Conservation (phyloP, 1,139 yeast genomes). For the Pichia terricola region DNA sequence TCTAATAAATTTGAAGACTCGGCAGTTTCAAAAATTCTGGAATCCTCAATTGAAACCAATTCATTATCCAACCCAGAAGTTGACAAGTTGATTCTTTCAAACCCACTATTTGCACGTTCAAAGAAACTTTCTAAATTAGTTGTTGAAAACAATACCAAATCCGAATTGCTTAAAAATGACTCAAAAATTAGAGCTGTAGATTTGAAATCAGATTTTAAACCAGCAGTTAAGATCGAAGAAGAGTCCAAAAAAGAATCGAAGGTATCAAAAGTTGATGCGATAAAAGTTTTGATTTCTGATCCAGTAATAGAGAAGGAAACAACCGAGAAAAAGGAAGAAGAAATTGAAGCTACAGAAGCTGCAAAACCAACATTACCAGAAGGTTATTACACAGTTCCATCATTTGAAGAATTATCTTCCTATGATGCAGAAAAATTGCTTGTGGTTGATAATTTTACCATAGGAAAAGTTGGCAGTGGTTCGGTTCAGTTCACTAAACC, state of each 20-base stretch:
- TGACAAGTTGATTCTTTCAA: constrained; percentile 58
- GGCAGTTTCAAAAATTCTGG: constrained; percentile 18
- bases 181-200: constrained; percentile 2
- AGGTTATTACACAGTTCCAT: constrained; percentile 86
- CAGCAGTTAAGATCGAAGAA: not conserved
- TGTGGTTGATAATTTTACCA: constrained; percentile 52
- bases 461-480: constrained; percentile 80
- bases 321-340: not conserved
- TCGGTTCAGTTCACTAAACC: constrained; percentile 66
- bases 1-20: constrained; percentile 18
- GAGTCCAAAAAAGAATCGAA: not conserved
- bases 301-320: not conserved
- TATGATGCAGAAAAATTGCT: constrained; percentile 57
- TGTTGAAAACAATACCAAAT: constrained; percentile 35
- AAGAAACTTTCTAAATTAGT: constrained; percentile 47
- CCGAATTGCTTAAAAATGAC: constrained; percentile 3
- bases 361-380: constrained; percentile 30
- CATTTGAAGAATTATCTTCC: constrained; percentile 49
- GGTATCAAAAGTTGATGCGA: not conserved
- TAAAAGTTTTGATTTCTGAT: not conserved
- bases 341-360: not conserved
- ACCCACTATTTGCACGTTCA: constrained; percentile 67
- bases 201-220: constrained; percentile 6
- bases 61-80: constrained; percentile 33
- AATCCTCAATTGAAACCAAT: constrained; percentile 10